A percentile compares a stretch with the other conserved stretches of the same genome.
phyloP scores from a whole-genome alignment of 345 rosid species.

The Pugionium cornutum region DNA sequence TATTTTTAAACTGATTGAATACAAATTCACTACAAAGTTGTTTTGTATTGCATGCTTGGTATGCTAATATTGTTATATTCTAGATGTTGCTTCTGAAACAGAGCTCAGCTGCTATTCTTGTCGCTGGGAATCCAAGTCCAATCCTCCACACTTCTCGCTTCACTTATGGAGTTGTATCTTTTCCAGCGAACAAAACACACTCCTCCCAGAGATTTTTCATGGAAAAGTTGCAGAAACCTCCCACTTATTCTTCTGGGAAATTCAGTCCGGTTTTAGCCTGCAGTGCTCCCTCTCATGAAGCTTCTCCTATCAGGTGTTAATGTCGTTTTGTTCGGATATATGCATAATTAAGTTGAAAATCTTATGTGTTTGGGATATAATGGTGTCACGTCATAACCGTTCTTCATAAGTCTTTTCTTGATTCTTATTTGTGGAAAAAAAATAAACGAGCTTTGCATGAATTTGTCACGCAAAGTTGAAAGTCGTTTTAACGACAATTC shows the following conservation, averaged over 20 bases:
- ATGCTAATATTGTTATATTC: slow-evolving; percentile 9
- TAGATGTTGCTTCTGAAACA: slow-evolving; percentile 43
- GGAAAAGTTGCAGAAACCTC: slow-evolving; percentile 22
- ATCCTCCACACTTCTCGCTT: slow-evolving; percentile 17
- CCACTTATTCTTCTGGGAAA: slow-evolving; percentile 16
- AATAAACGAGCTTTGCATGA: background rate
- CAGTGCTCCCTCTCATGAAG: slow-evolving; percentile 27
- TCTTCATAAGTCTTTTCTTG: background rate
- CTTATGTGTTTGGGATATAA: slow-evolving; percentile 7
- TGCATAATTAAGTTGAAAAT: background rate
- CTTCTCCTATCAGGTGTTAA: slow-evolving; percentile 28
- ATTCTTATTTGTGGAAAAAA: no score
- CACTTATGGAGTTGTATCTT: slow-evolving; percentile 7
- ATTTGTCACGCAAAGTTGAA: background rate
- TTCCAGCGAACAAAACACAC: slow-evolving; percentile 15
- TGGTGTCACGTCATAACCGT: background rate
- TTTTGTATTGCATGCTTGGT: background rate
- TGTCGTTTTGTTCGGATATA: background rate
- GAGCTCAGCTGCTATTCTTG: slow-evolving; percentile 31
- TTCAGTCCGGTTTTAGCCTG: slow-evolving; percentile 38
- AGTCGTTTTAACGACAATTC: background rate
- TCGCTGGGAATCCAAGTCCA: slow-evolving; percentile 27
- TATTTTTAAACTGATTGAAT: background rate
- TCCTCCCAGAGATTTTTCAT: slow-evolving; percentile 28
- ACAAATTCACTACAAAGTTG: background rate